These are phyloP conservation scores for Emericellopsis atlantica DNA, from an alignment of 2,329 filamentous ascomycete genomes.

Conservation along the genomic window DNA sequence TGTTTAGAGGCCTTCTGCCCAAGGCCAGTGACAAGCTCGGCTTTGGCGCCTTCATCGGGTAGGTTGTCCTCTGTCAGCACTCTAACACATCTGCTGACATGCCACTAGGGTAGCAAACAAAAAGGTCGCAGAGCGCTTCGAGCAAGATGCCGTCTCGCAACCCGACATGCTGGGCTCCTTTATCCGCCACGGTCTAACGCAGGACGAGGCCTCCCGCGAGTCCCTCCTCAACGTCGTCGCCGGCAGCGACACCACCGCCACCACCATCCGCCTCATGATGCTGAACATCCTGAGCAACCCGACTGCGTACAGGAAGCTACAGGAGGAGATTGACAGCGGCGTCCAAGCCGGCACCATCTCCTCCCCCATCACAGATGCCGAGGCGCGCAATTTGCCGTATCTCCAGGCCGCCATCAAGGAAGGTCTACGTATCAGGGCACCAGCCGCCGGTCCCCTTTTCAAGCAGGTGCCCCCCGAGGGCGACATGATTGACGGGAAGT, in stretches of 20 bases:
- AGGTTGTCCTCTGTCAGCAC: not conserved
- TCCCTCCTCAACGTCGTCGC: constrained; percentile 20
- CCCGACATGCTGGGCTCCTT: constrained; percentile 28
- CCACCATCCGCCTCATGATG: constrained; percentile 37
- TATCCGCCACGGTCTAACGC: constrained; percentile 21
- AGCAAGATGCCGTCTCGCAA: constrained; percentile 7
- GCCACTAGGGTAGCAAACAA: constrained; percentile 3
- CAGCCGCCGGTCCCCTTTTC: constrained; percentile 21
- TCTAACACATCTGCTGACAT: no score
- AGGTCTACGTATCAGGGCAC: constrained; percentile 23
- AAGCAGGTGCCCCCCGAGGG: constrained; percentile 18
- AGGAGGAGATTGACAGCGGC: constrained; percentile 14
- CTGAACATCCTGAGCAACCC: constrained; percentile 39
- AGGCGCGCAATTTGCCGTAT: constrained; percentile 24
- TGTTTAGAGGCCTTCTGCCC: constrained; percentile 27
- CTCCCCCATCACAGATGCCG: constrained; percentile 14
- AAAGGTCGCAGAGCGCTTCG: constrained; percentile 10
- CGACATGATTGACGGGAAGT: constrained; percentile 18
- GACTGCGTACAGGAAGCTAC: constrained; percentile 29
- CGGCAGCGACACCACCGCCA: constrained; percentile 29
- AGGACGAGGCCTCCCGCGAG: constrained; percentile 15
- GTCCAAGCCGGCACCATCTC: constrained; percentile 11
- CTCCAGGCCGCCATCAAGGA: constrained; percentile 38
- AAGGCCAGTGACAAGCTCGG: constrained; percentile 23
- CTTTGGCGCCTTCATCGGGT: constrained; percentile 23